Base-by-base conservation (phyloP, 176 grass and related monocot genomes). In the Juncus inflexus region DNA sequence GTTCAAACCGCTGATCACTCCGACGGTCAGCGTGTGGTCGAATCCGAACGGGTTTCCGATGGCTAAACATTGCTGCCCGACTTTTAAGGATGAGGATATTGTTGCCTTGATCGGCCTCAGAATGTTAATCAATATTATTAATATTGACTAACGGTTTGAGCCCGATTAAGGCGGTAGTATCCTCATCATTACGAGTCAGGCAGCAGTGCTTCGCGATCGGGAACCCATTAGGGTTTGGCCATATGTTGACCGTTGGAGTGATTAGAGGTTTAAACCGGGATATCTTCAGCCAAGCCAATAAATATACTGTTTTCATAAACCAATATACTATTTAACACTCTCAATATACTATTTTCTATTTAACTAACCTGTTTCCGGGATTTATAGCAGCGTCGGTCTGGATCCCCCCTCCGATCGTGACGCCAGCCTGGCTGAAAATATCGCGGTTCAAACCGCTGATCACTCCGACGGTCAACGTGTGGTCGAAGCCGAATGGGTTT, bases 31-130 rank as follows among this genome's bases (percentile, higher is more conserved):
- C 63, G 88, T 86, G 82, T 97, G 94, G 40, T 97, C 94, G 58
- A 97, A 97, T 63, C 94, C 94, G 86, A 97, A 97, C 42, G 88
- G 88, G 66, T 97, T 97, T 63, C 94, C 94, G 64, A 92, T 97
- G 15, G 94, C 94, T 76, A 97, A 79, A 70, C 94, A 97, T 77
- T 97, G 94, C 12, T 97, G 94, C 49, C 85, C 88, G 82, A 97
- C 94, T 97, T 69, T 89, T 58, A 99, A 81, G 64, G 79, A 74
- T 36, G 88, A 86, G 9, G 88, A 92, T 45, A 75, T 78, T 9
- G 87, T 85, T 60, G 86, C 77, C 75, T 78, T 86, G 71, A 99
- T 89, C 67, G 94, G 78, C 64, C 81, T 99, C 79, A 99, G 77
- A 28, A 99, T 66, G 61, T 99, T n/a, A n/a, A n/a, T n/a, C n/a